phyloP scores from a whole-genome alignment of 2,329 filamentous ascomycete species.

The Aspergillus spinulosporus region DNA sequence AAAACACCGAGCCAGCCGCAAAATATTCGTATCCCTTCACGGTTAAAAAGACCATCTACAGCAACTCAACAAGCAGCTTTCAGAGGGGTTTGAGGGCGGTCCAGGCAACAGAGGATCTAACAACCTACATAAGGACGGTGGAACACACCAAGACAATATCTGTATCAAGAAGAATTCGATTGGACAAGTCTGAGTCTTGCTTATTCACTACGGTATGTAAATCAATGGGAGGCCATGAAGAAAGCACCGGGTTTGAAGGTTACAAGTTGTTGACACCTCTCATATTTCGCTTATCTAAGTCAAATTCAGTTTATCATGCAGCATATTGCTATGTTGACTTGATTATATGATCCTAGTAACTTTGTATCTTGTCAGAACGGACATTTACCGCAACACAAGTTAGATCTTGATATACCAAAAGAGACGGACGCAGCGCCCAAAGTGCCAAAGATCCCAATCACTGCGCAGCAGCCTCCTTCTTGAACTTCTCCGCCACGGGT shows the following conservation, averaged over 20 bases:
- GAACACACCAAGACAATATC: too few species aligned
- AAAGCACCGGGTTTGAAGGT: too few species aligned
- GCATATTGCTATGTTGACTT: neutral
- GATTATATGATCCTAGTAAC: neutral
- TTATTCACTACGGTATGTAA: too few species aligned
- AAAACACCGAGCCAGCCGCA: neutral
- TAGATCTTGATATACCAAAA: neutral
- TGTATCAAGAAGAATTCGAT: too few species aligned
- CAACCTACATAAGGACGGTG: neutral
- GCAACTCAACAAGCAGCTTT: neutral
- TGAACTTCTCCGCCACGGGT: conserved; percentile 17
- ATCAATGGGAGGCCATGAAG: too few species aligned
- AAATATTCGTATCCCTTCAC: neutral
- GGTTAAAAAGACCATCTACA: neutral
- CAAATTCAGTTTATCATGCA: too few species aligned
- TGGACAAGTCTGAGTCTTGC: too few species aligned
- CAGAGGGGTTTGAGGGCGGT: neutral
- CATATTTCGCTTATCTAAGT: too few species aligned
- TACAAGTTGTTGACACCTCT: too few species aligned
- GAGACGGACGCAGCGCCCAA: neutral
- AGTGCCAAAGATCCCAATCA: neutral
- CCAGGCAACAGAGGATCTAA: neutral
- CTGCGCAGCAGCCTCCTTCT: neutral
- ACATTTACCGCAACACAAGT: neutral
- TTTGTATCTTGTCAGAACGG: neutral